Percentiles rank a stretch among this genome's conserved stretches.
Conservation (phyloP, 2,329 filamentous ascomycete species). For the Ilyonectria robusta region DNA sequence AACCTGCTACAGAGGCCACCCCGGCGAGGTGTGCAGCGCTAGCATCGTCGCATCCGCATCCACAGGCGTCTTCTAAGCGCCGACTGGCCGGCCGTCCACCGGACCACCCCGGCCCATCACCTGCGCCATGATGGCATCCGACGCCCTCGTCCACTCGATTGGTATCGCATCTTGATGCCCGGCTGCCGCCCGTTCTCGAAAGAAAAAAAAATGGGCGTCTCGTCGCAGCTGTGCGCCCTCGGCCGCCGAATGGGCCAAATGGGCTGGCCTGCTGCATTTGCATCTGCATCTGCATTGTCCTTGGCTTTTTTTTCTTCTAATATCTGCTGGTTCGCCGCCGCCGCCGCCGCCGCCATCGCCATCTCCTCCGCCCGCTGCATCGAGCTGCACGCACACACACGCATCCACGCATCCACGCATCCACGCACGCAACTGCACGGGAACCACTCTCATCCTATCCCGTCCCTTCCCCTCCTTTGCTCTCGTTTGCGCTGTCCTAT, state of each 20-base stretch:
- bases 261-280: conserved; percentile 20
- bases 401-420: conserved; percentile 9
- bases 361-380: conserved; percentile 5
- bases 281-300: conserved; percentile 26
- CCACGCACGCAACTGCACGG: conserved; percentile 8
- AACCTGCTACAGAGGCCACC: conserved; percentile 15
- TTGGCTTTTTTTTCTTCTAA: conserved; percentile 7
- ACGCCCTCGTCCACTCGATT: conserved; percentile 46
- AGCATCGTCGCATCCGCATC: conserved; percentile 36
- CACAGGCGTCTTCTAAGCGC: conserved; percentile 51
- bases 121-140: conserved; percentile 45
- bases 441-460: conserved; percentile 30
- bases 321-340: conserved; percentile 25
- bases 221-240: conserved; percentile 20
- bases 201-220: conserved; percentile 8
- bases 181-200: conserved; percentile 40
- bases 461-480: conserved; percentile 30
- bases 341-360: conserved; percentile 1
- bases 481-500: conserved; percentile 20
- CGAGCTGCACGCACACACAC: conserved; percentile 4
- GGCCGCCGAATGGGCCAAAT: conserved; percentile 17
- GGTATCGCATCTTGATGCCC: conserved; percentile 32
- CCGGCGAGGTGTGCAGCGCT: conserved; percentile 45
- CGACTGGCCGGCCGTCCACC: conserved; percentile 51
- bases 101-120: conserved; percentile 52